phyloP scores from a whole-genome alignment of 139 green algal species.

The Chlamydomonas sphaeroides region DNA sequence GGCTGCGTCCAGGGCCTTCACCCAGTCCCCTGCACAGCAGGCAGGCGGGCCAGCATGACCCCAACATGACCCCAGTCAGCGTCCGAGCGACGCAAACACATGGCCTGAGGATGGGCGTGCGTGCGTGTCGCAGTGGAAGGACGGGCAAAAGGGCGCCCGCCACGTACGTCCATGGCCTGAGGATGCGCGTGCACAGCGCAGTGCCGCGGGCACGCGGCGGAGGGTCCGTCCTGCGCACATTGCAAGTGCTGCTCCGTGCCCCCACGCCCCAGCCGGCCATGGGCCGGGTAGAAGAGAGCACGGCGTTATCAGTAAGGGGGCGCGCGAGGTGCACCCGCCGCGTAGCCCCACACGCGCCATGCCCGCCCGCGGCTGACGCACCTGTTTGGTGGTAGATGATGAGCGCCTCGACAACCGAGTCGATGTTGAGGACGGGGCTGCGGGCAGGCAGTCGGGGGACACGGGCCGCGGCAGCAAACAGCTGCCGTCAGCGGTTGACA shows the following conservation, averaged over 20 bases:
- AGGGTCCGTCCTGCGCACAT: no score
- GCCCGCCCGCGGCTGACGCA: background rate
- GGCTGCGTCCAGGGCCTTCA: conserved; percentile 34
- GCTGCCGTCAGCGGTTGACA: no score
- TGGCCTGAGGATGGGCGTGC: background rate
- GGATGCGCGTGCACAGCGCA: background rate
- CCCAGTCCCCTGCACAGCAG: conserved; percentile 35
- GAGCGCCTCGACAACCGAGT: conserved; percentile 45
- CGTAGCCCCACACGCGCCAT: no score
- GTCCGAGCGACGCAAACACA: no score
- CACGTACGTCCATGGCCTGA: background rate
- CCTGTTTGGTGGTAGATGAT: conserved; percentile 35
- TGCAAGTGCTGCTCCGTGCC: background rate
- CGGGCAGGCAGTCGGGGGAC: background rate
- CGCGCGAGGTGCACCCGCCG: no score
- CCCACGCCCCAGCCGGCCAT: no score
- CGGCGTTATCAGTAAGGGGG: background rate
- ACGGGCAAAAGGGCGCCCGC: background rate
- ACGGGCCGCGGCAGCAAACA: background rate
- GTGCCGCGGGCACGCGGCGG: no score
- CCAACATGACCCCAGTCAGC: no score
- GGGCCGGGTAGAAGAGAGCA: no score
- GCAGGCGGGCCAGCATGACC: background rate
- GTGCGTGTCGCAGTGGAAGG: no score
- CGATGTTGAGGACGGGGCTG: conserved; percentile 52